Evolutionary conservation across 495 filamentous ascomycete genomes (phyloP), one percentile per base, ranked within the genome.

Genomic region (Penicillium psychrofluorescens): DNA sequence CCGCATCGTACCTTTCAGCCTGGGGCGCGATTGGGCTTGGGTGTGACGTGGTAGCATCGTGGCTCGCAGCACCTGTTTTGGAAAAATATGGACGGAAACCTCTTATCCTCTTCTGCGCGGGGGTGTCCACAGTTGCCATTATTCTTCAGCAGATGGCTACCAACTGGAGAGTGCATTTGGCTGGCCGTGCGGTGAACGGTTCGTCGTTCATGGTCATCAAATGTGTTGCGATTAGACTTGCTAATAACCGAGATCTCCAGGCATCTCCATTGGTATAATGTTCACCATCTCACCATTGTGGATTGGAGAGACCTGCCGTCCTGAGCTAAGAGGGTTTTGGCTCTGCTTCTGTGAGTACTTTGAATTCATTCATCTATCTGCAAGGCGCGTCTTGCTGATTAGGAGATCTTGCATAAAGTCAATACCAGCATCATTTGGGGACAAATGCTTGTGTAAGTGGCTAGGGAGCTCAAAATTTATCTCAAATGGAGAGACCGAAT

Each of bases 241-340:
- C 51, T 47, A 54, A 30, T 29, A 34, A 16, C 50, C 43, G 29
- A 54, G 36, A 32, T 54, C 51, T 15, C 22, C 4, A 22, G 22
- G 22, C 4, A 22, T 22, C 22, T 22, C 22, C 22, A 22, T 22
- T 22, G 22, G 22, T 22, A 22, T 22, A 3, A 22, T 22, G 22
- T 51, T 46, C 44, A 57, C 54, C 11, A 57, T 57, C 28, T 57
- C 54, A 8, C 54, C 54, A 11, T 42, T 57, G 6, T 57, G 54
- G 54, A 57, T 54, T 46, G 54, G 54, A 11, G 54, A 57, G 43
- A 57, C 54, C 5, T 54, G 54, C 41, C 50, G 54, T 6, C 54
- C 54, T 8, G 54, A 57, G 30, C 47, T 57, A 6, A 37, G 54
- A 15, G 54, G 54, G 1, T 57, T 57, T 43, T 57, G 54, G 31